Evolutionary conservation across 2,329 filamentous ascomycete genomes (phyloP), one percentile per base, ranked within the genome.

Genomic region (Aureobasidium mangrovei): DNA sequence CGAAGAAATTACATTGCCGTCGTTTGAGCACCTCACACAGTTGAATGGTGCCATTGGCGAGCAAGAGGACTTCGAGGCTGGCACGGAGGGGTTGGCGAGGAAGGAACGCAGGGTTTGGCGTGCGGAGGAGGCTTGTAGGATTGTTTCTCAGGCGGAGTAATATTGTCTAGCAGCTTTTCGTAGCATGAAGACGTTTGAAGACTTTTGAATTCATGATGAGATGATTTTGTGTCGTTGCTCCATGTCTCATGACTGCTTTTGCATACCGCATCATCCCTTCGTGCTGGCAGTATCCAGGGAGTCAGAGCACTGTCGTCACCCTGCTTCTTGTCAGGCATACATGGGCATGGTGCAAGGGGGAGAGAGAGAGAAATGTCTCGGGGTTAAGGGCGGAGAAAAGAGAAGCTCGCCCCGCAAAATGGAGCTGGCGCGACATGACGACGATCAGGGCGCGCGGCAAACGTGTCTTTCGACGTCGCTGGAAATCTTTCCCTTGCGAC

Each of bases 1-100:
- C 0, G 91, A 96, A 70, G 91, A 96, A 73, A 81, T 86, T n/a
- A 12, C 38, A 2, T 24, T 54, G 26, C 18, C 53, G n/a, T n/a
- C n/a, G 4, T 5, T 31, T 3, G 44, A 38, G 4, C 41, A 43
- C 10, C 10, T 9, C 7, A 26, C 4, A 43, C 12, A 26, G 12
- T 4, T 27, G 28, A 43, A 18, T 26, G 10, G 36, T 47, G 45
- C 42, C 8, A 32, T 31, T 7, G 47, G 8, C 3, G 36, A 24
- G 12, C 26, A 10, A 4, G 55, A 43, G 26, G 53, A 49, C 28
- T 45, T 47, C 29, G 43, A 54, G 27, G 53, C 53, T 4, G 43
- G 43, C 3, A 45, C 26, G 44, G 42, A 38, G 9, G 54, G 35
- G 45, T n/a, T 44, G 7, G 33, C 32, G 32, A 39, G 32, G 26